Evolutionary conservation across 2,329 filamentous ascomycete species (phyloP).

Genomic region (Leptographium procerum): DNA sequence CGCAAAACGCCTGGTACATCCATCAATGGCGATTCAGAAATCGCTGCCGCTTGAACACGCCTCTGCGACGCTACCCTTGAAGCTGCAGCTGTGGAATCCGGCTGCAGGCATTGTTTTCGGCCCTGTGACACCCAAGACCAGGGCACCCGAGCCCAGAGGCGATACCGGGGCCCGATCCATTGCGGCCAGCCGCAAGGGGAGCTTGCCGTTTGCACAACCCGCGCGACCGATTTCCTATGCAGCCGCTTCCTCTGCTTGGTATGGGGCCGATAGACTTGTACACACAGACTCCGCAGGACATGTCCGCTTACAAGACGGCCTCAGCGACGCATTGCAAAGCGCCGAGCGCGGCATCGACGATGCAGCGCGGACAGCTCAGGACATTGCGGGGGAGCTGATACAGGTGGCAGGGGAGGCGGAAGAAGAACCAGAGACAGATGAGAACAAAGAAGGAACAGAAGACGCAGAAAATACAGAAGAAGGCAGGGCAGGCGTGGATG

Average conservation of each 20-base stretch:
- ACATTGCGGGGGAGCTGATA: too few relatives aligned
- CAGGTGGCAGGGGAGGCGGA: neutral
- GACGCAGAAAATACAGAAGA: neutral
- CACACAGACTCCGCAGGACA: neutral
- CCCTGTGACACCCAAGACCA: neutral
- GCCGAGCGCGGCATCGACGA: neutral
- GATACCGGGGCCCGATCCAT: neutral
- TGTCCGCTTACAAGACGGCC: neutral
- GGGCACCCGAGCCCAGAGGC: too few relatives aligned
- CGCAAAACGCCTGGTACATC: neutral
- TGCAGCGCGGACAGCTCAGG: neutral
- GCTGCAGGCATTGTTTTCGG: constrained; percentile 27
- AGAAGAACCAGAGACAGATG: neutral
- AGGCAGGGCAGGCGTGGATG: neutral
- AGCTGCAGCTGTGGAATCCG: constrained; percentile 23
- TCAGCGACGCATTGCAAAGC: neutral
- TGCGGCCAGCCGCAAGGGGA: neutral
- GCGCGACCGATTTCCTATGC: neutral
- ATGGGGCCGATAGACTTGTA: neutral
- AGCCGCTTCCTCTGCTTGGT: neutral
- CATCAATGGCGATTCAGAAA: neutral
- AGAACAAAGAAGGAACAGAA: neutral
- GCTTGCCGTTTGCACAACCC: neutral
- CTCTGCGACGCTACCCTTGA: neutral
- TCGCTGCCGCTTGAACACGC: neutral